A percentile compares a stretch with the other conserved stretches of the same genome.
Conservation (phyloP, 306 rosid genomes). For the Cyamopsis tetragonoloba region DNA sequence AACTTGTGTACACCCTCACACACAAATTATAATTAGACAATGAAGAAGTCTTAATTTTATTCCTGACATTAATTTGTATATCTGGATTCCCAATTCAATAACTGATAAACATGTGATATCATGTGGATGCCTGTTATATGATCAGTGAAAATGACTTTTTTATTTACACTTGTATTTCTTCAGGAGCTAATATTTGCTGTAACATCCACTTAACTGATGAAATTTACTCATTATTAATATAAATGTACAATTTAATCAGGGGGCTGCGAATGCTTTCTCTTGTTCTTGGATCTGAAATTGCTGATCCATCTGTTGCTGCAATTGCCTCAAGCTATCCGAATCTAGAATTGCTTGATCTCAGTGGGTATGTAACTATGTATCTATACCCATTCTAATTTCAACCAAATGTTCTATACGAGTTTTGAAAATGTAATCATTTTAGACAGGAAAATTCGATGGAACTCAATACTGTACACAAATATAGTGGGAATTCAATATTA, state of each 20-base stretch:
- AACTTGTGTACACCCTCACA: neutral
- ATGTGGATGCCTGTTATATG: neutral
- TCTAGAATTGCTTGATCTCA: constrained; percentile 86
- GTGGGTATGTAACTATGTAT: constrained; percentile 97
- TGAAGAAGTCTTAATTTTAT: neutral
- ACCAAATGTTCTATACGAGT: too few species aligned
- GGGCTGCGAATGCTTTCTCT: constrained; percentile 88
- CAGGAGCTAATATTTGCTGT: neutral
- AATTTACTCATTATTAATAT: constrained; percentile 26
- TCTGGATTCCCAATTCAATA: neutral
- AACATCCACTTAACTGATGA: neutral
- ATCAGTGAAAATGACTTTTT: neutral
- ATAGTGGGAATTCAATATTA: neutral
- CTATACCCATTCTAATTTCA: too few species aligned
- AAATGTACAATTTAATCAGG: constrained; percentile 40
- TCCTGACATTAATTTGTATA: neutral
- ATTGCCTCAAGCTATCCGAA: constrained; percentile 77
- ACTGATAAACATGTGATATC: neutral
- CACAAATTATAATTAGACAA: neutral
- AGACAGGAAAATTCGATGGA: neutral
- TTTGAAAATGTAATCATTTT: neutral
- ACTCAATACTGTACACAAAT: neutral
- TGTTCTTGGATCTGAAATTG: constrained; percentile 91
- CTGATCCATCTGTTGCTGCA: constrained; percentile 98
- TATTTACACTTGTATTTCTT: neutral